Conservation (phyloP, 2,329 filamentous ascomycete genomes). For the Cercospora zeina region DNA sequence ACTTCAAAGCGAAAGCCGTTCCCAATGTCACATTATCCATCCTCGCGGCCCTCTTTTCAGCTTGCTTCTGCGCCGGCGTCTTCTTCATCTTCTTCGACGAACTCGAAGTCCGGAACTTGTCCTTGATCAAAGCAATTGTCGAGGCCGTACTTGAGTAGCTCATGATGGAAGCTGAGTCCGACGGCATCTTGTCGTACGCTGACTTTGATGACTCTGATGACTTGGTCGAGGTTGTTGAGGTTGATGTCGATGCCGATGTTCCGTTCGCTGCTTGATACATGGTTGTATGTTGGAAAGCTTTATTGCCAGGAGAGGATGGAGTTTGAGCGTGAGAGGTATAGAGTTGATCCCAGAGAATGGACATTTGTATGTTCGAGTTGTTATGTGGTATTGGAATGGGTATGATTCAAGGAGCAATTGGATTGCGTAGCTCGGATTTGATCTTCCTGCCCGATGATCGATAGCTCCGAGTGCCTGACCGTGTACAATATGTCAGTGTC, state of each 20-base stretch:
- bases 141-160: constrained; percentile 17
- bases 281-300: constrained; percentile 15
- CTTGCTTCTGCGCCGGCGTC: constrained; percentile 23
- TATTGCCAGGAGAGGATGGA: constrained; percentile 2
- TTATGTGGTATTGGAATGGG: background rate
- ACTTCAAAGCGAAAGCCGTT: constrained; percentile 17
- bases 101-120: constrained; percentile 17
- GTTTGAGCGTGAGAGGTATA: constrained; percentile 15
- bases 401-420: background rate
- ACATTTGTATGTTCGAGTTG: background rate
- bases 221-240: constrained; percentile 5
- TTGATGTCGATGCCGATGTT: background rate
- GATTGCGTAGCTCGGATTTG: background rate
- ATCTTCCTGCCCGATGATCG: background rate
- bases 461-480: background rate
- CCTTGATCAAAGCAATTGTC: constrained; percentile 23
- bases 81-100: constrained; percentile 10
- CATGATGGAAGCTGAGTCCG: constrained; percentile 14
- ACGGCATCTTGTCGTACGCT: background rate
- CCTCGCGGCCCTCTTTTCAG: constrained; percentile 13
- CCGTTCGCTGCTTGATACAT: constrained; percentile 23
- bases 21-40: constrained; percentile 19
- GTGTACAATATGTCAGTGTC: background rate
- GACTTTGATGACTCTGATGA: background rate
- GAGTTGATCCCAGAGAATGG: constrained; percentile 22